phyloP scores from a whole-genome alignment of 345 rosid genomes.

The Eutrema yunnanense region DNA sequence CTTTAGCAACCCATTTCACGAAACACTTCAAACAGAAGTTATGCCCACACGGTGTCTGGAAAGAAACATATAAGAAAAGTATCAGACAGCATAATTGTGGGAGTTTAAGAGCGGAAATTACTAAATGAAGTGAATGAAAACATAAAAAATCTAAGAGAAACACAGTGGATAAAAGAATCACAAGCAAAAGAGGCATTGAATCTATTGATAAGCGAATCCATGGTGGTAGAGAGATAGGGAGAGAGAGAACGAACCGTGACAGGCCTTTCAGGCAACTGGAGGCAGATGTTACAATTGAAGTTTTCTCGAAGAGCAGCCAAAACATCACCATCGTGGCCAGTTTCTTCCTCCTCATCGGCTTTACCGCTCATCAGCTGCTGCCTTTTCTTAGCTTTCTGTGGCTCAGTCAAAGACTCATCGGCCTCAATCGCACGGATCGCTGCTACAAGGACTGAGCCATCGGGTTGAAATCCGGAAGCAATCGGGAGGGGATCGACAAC shows the following conservation, averaged over 20 bases:
- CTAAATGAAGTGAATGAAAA: neutral
- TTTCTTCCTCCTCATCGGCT: neutral
- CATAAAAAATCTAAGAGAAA: neutral
- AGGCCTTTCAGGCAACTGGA: slow-evolving; percentile 55
- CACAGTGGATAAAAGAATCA: too few relatives aligned
- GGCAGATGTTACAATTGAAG: slow-evolving; percentile 51
- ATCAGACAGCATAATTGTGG: too few relatives aligned
- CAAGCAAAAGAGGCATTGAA: neutral
- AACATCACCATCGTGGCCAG: neutral
- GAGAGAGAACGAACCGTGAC: slow-evolving; percentile 45
- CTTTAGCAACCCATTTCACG: slow-evolving; percentile 49
- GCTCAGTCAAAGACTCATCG: slow-evolving; percentile 36
- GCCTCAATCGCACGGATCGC: slow-evolving; percentile 40
- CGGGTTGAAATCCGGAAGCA: neutral
- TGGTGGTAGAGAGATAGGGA: neutral
- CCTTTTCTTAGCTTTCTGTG: slow-evolving; percentile 40
- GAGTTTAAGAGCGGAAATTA: too few relatives aligned
- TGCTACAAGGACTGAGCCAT: slow-evolving; percentile 16
- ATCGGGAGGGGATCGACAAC: neutral
- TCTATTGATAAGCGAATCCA: neutral
- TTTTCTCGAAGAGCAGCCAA: slow-evolving; percentile 30
- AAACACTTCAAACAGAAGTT: slow-evolving; percentile 72
- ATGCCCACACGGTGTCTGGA: slow-evolving; percentile 80
- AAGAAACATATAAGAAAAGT: neutral
- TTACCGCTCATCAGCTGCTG: slow-evolving; percentile 42